Conservation (phyloP, 768 basidiomycete species). For the Pulveroboletus sp. region DNA sequence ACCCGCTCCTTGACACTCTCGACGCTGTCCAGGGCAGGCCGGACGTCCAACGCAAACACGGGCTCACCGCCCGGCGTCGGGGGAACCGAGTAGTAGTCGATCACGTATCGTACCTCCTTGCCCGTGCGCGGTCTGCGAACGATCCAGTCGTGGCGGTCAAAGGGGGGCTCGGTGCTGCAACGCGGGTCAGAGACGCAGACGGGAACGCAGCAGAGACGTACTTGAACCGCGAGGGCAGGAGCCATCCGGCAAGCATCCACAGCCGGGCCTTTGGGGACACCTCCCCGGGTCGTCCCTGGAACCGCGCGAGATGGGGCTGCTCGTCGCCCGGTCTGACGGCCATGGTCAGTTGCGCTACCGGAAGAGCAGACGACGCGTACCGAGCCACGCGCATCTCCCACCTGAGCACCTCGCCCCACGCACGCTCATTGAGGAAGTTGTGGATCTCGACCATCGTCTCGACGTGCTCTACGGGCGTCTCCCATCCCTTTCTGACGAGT, state of each 20-base stretch:
- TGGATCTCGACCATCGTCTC: slow-evolving; percentile 98
- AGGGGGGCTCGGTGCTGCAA: slow-evolving; percentile 82
- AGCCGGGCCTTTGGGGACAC: slow-evolving; percentile 92
- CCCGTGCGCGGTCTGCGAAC: slow-evolving; percentile 77
- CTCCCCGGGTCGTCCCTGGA: slow-evolving; percentile 89
- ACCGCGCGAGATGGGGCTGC: slow-evolving; percentile 72
- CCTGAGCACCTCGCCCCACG: slow-evolving; percentile 90
- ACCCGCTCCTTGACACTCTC: slow-evolving; percentile 75
- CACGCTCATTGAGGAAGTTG: slow-evolving; percentile 95
- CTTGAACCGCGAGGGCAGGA: slow-evolving; percentile 91
- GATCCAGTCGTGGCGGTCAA: slow-evolving; percentile 98
- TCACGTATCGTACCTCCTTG: slow-evolving; percentile 90
- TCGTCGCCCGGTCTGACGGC: slow-evolving; percentile 48
- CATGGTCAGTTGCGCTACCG: background rate
- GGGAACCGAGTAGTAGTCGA: slow-evolving; percentile 97
- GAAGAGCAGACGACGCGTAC: slow-evolving; percentile 8
- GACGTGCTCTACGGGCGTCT: slow-evolving; percentile 93
- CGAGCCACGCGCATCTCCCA: slow-evolving; percentile 73
- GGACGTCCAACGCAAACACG: slow-evolving; percentile 92
- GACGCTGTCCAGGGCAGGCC: slow-evolving; percentile 88
- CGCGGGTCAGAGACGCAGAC: slow-evolving; percentile 1
- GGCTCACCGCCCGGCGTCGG: slow-evolving; percentile 88
- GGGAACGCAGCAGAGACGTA: slow-evolving; percentile 36
- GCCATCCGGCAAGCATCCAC: slow-evolving; percentile 82
- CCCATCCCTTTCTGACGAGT: slow-evolving; percentile 93